Evolutionary conservation across 139 green algal genomes (phyloP).

Genomic region (Microglena sp.): DNA sequence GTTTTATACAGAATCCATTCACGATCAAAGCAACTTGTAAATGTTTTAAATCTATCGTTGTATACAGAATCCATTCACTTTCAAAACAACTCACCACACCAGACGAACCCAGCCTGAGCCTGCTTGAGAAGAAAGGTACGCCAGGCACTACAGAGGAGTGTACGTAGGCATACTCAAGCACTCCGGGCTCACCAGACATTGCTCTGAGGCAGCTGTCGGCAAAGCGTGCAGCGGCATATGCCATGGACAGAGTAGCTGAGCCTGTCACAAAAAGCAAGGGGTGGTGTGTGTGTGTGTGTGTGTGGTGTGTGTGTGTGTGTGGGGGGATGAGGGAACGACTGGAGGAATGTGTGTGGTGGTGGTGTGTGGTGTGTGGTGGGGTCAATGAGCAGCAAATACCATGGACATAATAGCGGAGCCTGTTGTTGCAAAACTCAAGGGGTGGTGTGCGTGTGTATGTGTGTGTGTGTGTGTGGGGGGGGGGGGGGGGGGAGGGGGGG

Average conservation of each 20-base stretch:
- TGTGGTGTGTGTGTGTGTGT: too few relatives aligned
- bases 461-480: too few relatives aligned
- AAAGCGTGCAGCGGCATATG: conserved; percentile 77
- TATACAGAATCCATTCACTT: too few relatives aligned
- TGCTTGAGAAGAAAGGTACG: conserved; percentile 31
- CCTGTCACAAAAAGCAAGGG: conserved; percentile 31
- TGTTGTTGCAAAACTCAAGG: background rate
- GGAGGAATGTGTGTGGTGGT: background rate
- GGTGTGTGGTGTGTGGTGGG: too few relatives aligned
- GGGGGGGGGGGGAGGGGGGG: too few relatives aligned
- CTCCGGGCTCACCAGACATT: conserved; percentile 49
- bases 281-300: too few relatives aligned
- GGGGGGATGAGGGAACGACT: background rate
- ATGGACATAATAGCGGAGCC: background rate
- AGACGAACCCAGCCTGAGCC: conserved; percentile 46
- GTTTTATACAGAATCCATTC: too few relatives aligned
- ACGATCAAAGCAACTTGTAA: too few relatives aligned
- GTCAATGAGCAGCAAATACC: too few relatives aligned
- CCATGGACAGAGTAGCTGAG: conserved; percentile 94
- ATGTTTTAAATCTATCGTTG: too few relatives aligned
- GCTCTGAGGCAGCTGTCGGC: conserved; percentile 61
- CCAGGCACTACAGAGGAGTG: conserved; percentile 19
- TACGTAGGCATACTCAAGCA: conserved; percentile 67
- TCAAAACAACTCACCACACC: conserved; percentile 44
- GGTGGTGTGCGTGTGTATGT: too few relatives aligned